Percentiles rank a stretch among this genome's conserved stretches.
phyloP scores from a whole-genome alignment of 1,284 basidiomycete species.

The Ganoderma meredithae region DNA sequence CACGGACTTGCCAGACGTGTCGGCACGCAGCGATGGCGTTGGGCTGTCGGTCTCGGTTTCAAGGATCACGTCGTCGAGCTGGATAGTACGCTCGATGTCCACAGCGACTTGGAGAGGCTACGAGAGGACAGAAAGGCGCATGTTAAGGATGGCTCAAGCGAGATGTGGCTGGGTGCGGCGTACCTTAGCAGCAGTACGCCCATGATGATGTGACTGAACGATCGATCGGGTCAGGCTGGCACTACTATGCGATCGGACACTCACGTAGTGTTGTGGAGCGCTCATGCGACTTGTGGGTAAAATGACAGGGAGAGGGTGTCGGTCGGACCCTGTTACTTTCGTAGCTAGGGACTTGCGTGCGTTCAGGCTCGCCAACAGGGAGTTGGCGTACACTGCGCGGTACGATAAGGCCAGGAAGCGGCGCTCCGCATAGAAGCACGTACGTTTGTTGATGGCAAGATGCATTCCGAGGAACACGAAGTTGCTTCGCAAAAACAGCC shows the following conservation, averaged over 20 bases:
- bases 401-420: not conserved
- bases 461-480: conserved; percentile 37
- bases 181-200: not conserved
- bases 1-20: conserved; percentile 3
- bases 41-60: not conserved
- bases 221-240: not conserved
- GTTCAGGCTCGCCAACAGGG: conserved; percentile 34
- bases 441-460: conserved; percentile 39
- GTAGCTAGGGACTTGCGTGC: conserved; percentile 24
- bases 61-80: conserved; percentile 19
- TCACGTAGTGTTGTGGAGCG: conserved; percentile 14
- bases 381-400: conserved; percentile 35
- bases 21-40: not conserved
- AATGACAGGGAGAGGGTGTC: conserved; percentile 25
- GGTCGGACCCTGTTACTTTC: conserved; percentile 22
- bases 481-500: conserved; percentile 35
- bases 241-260: not conserved
- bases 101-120: conserved; percentile 25
- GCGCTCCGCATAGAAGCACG: conserved; percentile 2
- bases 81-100: conserved; percentile 30
- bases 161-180: not conserved
- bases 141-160: not conserved
- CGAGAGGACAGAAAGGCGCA: not conserved
- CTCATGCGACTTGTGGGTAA: conserved; percentile 6
- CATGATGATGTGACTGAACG: not conserved